Conservation (phyloP, 2,329 filamentous ascomycete species). For the Helicocarpus griseus region DNA sequence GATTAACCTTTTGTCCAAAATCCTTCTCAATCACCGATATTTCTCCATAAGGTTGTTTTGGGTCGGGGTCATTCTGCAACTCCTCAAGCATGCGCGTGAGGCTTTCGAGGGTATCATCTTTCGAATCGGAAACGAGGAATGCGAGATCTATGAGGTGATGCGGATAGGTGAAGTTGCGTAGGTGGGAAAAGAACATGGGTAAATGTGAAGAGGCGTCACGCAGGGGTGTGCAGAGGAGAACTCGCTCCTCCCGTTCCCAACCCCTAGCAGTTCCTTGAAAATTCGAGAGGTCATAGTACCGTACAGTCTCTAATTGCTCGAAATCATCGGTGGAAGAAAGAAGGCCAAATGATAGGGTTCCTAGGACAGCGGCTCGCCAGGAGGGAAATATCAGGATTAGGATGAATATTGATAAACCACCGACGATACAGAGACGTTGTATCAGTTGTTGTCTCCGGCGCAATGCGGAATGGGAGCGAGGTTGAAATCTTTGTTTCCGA, state of each 20-base stretch:
- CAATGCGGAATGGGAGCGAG: conserved; percentile 63
- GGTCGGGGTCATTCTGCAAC: conserved; percentile 70
- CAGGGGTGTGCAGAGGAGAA: conserved; percentile 86
- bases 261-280: conserved; percentile 85
- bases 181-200: conserved; percentile 96
- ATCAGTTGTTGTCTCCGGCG: conserved; percentile 66
- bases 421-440: conserved; percentile 52
- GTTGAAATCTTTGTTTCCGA: conserved; percentile 59
- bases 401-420: conserved; percentile 49
- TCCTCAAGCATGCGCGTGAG: conserved; percentile 66
- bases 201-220: conserved; percentile 87
- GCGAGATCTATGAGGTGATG: conserved; percentile 94
- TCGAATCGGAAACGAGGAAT: conserved; percentile 94
- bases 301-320: conserved; percentile 85
- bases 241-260: conserved; percentile 93
- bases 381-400: conserved; percentile 68
- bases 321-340: conserved; percentile 58
- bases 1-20: conserved; percentile 94
- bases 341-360: conserved; percentile 58
- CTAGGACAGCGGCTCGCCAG: conserved; percentile 53
- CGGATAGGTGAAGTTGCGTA: conserved; percentile 93
- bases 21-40: conserved; percentile 98
- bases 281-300: conserved; percentile 91
- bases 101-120: conserved; percentile 73
- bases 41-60: conserved; percentile 79